Evolutionary conservation across 164 flowering plant genomes (phyloP).

Genomic region (Magnolia changhungtana): DNA sequence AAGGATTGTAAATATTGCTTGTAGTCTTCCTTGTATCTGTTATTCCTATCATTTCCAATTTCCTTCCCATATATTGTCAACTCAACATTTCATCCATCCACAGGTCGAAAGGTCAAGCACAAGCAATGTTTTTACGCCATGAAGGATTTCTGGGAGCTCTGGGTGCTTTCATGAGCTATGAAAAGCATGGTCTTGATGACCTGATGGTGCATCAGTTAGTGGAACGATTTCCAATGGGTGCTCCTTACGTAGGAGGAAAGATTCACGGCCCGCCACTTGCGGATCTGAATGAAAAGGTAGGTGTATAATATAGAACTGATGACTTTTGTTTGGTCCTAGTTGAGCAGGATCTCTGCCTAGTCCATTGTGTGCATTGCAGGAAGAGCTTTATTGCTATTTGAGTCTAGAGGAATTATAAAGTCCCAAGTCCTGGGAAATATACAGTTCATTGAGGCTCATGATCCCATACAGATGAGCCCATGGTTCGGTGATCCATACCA

Average conservation of each 20-base stretch:
- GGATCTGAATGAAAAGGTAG: constrained; percentile 91
- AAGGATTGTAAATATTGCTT: not conserved
- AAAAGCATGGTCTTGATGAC: constrained; percentile 96
- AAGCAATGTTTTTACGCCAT: constrained; percentile 97
- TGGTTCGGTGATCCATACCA: not conserved
- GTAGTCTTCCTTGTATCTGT: not conserved
- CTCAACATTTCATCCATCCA: constrained; percentile 7
- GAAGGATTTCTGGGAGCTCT: constrained; percentile 96
- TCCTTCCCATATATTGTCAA: not conserved
- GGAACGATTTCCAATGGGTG: constrained; percentile 98
- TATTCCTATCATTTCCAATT: not conserved
- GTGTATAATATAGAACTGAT: constrained; percentile 11
- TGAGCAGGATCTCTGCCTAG: not conserved
- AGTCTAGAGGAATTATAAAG: not conserved
- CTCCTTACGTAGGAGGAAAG: constrained; percentile 88
- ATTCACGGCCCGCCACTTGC: constrained; percentile 92
- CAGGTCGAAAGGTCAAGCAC: constrained; percentile 87
- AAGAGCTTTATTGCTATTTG: not conserved
- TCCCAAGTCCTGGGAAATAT: not conserved
- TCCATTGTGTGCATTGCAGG: not conserved
- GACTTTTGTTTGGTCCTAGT: constrained; percentile 48
- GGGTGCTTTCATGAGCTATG: constrained; percentile 99
- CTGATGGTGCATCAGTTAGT: constrained; percentile 95
- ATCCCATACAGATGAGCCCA: not conserved
- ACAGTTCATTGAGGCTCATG: not conserved